A percentile compares a stretch with the other conserved stretches of the same genome.
phyloP scores from a whole-genome alignment of 768 basidiomycete genomes.

The Tricholoma terreum region DNA sequence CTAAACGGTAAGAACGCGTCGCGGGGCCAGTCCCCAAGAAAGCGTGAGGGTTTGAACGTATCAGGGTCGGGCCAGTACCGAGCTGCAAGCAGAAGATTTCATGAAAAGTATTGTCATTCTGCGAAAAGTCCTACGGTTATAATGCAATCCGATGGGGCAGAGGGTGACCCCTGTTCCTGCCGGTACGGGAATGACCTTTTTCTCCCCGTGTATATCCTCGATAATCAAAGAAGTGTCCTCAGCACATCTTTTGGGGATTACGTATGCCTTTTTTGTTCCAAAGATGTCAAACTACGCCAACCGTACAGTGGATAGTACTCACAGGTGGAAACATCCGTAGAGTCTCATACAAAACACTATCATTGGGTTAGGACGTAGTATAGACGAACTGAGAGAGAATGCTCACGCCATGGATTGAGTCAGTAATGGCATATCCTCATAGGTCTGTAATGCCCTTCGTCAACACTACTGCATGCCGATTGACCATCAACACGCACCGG shows the following conservation, averaged over 20 bases:
- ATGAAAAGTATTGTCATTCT: neutral
- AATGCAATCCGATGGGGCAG: slow-evolving; percentile 41
- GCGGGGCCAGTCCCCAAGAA: slow-evolving; percentile 50
- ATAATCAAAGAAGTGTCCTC: slow-evolving; percentile 44
- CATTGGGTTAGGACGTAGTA: neutral
- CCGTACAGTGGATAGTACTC: slow-evolving; percentile 8
- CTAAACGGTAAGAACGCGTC: slow-evolving; percentile 57
- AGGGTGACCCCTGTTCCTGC: slow-evolving; percentile 38
- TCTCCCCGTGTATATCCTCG: slow-evolving; percentile 36
- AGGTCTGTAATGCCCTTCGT: slow-evolving; percentile 24
- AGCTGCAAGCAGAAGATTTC: slow-evolving; percentile 28
- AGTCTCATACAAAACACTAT: slow-evolving; percentile 49
- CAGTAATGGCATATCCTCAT: slow-evolving; percentile 38
- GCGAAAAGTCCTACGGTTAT: slow-evolving; percentile 41
- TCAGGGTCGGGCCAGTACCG: slow-evolving; percentile 55
- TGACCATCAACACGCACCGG: slow-evolving; percentile 23
- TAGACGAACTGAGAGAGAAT: neutral
- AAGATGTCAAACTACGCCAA: neutral
- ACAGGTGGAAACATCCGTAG: slow-evolving; percentile 47
- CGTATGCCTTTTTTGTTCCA: slow-evolving; percentile 27
- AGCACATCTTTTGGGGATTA: slow-evolving; percentile 41
- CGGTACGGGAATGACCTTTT: slow-evolving; percentile 38
- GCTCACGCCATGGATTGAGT: slow-evolving; percentile 38
- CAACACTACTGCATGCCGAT: neutral
- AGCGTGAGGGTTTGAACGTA: slow-evolving; percentile 43